Evolutionary conservation across 345 rosid species (phyloP).

Genomic region (Citrus inodora): DNA sequence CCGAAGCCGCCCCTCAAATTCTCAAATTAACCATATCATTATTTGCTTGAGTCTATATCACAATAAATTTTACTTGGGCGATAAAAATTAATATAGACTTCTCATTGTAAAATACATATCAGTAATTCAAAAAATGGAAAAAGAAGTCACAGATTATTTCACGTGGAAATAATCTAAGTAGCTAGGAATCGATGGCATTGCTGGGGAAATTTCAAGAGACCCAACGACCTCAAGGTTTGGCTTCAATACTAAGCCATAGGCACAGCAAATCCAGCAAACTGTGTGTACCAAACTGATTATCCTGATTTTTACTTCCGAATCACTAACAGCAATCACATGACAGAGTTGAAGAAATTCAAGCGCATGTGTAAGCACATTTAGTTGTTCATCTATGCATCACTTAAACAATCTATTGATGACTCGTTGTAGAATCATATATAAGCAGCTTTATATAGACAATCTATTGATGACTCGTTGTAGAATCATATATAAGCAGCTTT

Average conservation of each 20-base stretch:
- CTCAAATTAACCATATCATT: too few species aligned
- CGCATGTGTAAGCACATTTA: too few species aligned
- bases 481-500: neutral
- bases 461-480: too few species aligned
- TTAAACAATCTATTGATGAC: too few species aligned
- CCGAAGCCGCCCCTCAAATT: too few species aligned
- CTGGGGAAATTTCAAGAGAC: neutral
- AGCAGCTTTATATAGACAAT: neutral
- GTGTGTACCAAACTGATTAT: neutral
- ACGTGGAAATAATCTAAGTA: neutral
- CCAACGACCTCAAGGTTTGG: neutral
- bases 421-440: too few species aligned
- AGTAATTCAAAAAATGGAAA: neutral
- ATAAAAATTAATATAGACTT: too few species aligned
- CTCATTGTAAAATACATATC: too few species aligned
- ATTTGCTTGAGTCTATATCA: neutral
- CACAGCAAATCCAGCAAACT: conserved; percentile 3
- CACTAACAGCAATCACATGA: too few species aligned
- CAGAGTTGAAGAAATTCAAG: too few species aligned
- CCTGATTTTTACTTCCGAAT: neutral
- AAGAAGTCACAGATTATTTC: neutral
- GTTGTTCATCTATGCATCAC: too few species aligned
- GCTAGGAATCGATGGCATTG: neutral
- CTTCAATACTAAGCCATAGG: neutral
- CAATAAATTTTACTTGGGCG: too few species aligned